A percentile compares a stretch with the other conserved stretches of the same genome.
phyloP scores from a whole-genome alignment of 208 protist genomes.

The Polymyxa betae region DNA sequence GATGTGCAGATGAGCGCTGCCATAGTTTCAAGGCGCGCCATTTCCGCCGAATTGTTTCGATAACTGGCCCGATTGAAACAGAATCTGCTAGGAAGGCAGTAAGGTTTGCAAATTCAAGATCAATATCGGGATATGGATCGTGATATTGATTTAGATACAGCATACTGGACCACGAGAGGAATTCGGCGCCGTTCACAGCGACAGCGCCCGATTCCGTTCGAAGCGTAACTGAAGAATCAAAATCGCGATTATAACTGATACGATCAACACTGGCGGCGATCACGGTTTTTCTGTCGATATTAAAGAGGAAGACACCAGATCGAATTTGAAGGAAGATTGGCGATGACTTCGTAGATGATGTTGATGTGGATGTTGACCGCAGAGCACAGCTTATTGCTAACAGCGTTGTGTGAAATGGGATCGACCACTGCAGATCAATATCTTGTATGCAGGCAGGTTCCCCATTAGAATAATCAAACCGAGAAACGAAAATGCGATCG shows the following conservation, averaged over 20 bases:
- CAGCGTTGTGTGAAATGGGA: slow-evolving; percentile 22
- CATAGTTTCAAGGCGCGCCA: not conserved
- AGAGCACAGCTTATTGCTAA: not conserved
- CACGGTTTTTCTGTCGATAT: not conserved
- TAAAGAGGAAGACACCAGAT: not conserved
- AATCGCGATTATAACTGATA: not conserved
- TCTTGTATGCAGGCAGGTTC: not conserved
- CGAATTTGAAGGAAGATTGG: not conserved
- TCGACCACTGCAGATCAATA: not conserved
- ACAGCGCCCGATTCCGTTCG: not conserved
- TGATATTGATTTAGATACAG: not conserved
- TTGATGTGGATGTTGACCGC: not conserved
- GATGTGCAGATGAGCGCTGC: not conserved
- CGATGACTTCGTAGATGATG: not conserved
- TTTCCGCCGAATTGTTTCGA: not conserved
- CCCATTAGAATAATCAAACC: too few relatives aligned
- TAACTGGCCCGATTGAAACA: not conserved
- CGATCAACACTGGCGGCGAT: not conserved
- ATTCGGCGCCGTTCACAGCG: not conserved
- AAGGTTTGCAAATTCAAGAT: not conserved
- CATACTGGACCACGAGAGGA: not conserved
- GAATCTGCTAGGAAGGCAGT: not conserved
- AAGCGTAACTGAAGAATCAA: not conserved
- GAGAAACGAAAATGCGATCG: too few relatives aligned
- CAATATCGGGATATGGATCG: not conserved